These are phyloP conservation scores for Tylopilus sp. DNA, from an alignment of 1,284 basidiomycete species.

Conservation along the genomic window DNA sequence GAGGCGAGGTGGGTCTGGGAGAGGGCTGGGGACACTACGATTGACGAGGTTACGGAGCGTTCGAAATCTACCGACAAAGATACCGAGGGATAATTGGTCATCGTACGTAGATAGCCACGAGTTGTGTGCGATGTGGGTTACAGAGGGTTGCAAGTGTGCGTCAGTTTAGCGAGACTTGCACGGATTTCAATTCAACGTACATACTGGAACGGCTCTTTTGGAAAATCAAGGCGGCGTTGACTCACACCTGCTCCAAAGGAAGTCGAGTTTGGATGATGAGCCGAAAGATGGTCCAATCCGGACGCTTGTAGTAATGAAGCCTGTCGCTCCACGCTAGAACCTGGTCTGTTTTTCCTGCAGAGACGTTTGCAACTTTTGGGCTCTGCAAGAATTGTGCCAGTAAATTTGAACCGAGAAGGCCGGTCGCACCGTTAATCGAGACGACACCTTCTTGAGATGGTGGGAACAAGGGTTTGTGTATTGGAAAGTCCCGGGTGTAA, in stretches of 20 bases:
- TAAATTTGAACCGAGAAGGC: slow-evolving; percentile 24
- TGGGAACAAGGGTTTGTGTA: slow-evolving; percentile 4
- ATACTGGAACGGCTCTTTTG: slow-evolving; percentile 10
- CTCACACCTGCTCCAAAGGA: slow-evolving; percentile 17
- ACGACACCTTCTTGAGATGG: slow-evolving; percentile 13
- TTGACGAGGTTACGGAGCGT: slow-evolving; percentile 41
- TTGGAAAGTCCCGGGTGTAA: slow-evolving; percentile 12
- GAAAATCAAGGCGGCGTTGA: slow-evolving; percentile 9
- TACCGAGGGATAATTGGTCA: slow-evolving; percentile 31
- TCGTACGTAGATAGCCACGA: slow-evolving; percentile 33
- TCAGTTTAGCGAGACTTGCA: slow-evolving; percentile 4
- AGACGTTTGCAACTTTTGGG: slow-evolving; percentile 17
- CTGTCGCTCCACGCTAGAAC: slow-evolving; percentile 14
- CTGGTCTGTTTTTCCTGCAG: slow-evolving; percentile 10
- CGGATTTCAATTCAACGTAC: neutral
- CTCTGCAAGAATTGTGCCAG: slow-evolving; percentile 13
- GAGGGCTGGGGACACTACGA: slow-evolving; percentile 35
- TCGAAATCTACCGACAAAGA: slow-evolving; percentile 29
- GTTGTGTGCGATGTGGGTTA: slow-evolving; percentile 29
- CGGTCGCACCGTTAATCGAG: slow-evolving; percentile 31
- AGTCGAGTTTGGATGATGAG: slow-evolving; percentile 13
- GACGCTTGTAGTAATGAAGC: slow-evolving; percentile 29
- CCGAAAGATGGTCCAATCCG: slow-evolving; percentile 17
- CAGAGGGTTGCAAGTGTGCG: slow-evolving; percentile 9
- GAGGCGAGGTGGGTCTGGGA: slow-evolving; percentile 27